phyloP scores from a whole-genome alignment of 805 yeast species.

The Zygosaccharomyces bailii region DNA sequence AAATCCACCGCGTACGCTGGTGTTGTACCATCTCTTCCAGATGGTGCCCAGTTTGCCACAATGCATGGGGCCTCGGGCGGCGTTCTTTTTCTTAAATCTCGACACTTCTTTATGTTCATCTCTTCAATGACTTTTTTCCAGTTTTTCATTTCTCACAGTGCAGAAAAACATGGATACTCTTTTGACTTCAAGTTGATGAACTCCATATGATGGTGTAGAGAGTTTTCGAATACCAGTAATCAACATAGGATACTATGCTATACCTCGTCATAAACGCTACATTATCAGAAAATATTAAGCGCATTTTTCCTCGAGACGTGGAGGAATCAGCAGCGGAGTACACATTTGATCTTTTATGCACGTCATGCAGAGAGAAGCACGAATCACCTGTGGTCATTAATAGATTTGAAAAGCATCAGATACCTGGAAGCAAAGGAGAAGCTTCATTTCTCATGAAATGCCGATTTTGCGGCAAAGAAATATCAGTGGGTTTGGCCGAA shows the following conservation, averaged over 20 bases:
- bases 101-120: neutral
- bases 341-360: constrained; percentile 70
- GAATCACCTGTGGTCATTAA: constrained; percentile 67
- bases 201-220: no score
- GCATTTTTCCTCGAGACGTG: constrained; percentile 58
- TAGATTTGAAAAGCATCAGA: constrained; percentile 58
- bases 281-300: constrained; percentile 47
- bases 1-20: constrained; percentile 7
- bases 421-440: constrained; percentile 72
- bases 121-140: neutral
- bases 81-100: neutral
- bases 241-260: constrained; percentile 25
- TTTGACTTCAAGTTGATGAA: neutral
- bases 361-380: constrained; percentile 74
- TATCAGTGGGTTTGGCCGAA: constrained; percentile 25
- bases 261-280: constrained; percentile 28
- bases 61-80: constrained; percentile 9
- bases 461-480: constrained; percentile 49
- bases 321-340: constrained; percentile 65
- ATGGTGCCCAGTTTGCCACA: constrained; percentile 5
- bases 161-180: neutral
- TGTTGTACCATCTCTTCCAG: constrained; percentile 13
- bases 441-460: constrained; percentile 82
- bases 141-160: neutral
- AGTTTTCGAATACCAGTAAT: no score